A percentile compares a stretch with the other conserved stretches of the same genome.
These are phyloP conservation scores for Moniliella sp. DNA, from an alignment of 1,284 basidiomycete species.

Conservation along the genomic window DNA sequence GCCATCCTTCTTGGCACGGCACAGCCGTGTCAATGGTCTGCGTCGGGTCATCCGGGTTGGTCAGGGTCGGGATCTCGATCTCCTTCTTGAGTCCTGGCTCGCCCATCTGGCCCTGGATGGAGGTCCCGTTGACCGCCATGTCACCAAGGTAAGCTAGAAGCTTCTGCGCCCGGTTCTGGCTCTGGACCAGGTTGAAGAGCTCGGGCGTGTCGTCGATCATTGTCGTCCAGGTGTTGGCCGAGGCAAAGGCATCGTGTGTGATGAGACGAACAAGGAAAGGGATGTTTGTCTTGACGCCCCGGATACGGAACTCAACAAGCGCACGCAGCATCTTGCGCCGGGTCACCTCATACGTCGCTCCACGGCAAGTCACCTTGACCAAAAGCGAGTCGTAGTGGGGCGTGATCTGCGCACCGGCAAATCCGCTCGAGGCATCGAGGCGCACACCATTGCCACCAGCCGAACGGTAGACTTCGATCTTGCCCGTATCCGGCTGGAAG, in stretches of 20 bases:
- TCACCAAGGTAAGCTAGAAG: constrained; percentile 89
- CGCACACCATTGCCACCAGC: constrained; percentile 97
- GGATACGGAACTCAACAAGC: constrained; percentile 95
- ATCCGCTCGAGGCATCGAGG: constrained; percentile 87
- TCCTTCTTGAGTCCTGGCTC: constrained; percentile 86
- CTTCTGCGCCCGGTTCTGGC: constrained; percentile 97
- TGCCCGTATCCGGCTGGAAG: constrained; percentile 96
- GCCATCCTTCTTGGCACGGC: constrained; percentile 79
- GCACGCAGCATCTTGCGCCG: constrained; percentile 96
- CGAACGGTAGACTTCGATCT: constrained; percentile 95
- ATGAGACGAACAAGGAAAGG: constrained; percentile 94
- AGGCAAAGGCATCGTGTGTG: constrained; percentile 86
- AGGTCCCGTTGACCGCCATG: constrained; percentile 88
- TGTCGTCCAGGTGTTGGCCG: constrained; percentile 78
- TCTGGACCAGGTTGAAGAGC: constrained; percentile 90
- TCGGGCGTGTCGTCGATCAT: constrained; percentile 87
- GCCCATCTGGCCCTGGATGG: constrained; percentile 76
- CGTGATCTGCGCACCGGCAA: constrained; percentile 96
- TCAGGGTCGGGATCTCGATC: constrained; percentile 60
- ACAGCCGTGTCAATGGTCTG: constrained; percentile 57
- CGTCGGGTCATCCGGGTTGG: constrained; percentile 51
- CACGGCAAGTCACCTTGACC: constrained; percentile 89
- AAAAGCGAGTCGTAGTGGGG: constrained; percentile 95
- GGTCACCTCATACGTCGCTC: constrained; percentile 93
- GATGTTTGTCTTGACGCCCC: constrained; percentile 89